These are phyloP conservation scores for Filobasidium floriforme DNA, from an alignment of 768 basidiomycete genomes.

Conservation along the genomic window DNA sequence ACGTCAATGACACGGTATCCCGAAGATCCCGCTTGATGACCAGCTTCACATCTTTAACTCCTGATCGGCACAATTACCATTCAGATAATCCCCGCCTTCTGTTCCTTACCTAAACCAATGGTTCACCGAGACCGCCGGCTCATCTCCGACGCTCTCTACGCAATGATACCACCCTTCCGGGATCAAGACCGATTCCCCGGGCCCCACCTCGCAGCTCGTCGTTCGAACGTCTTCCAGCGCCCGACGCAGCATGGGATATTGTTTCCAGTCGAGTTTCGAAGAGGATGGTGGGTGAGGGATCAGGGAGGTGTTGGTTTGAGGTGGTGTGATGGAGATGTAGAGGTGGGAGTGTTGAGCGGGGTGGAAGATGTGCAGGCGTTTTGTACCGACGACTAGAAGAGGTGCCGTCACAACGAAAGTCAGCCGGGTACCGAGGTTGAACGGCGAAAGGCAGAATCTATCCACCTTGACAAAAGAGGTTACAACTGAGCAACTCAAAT, in stretches of 20 bases:
- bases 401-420: neutral
- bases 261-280: constrained; percentile 14
- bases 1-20: no score
- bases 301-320: constrained; percentile 36
- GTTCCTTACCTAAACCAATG: constrained; percentile 17
- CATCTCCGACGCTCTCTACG: constrained; percentile 24
- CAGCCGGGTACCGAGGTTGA: neutral
- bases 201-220: constrained; percentile 26
- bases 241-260: constrained; percentile 20
- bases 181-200: constrained; percentile 35
- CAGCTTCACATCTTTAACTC: no score
- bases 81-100: no score
- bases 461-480: constrained; percentile 38
- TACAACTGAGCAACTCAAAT: constrained; percentile 15
- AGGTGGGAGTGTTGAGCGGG: constrained; percentile 29
- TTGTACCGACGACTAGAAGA: constrained; percentile 32
- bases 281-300: constrained; percentile 29
- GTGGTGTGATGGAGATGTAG: constrained; percentile 25
- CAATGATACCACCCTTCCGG: constrained; percentile 44
- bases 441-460: neutral
- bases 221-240: constrained; percentile 29
- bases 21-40: no score
- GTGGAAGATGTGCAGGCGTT: constrained; percentile 36
- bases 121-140: constrained; percentile 12
- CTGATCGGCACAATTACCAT: no score